Conservation (phyloP, 176 grass and related monocot species). For the Chloris gayana region DNA sequence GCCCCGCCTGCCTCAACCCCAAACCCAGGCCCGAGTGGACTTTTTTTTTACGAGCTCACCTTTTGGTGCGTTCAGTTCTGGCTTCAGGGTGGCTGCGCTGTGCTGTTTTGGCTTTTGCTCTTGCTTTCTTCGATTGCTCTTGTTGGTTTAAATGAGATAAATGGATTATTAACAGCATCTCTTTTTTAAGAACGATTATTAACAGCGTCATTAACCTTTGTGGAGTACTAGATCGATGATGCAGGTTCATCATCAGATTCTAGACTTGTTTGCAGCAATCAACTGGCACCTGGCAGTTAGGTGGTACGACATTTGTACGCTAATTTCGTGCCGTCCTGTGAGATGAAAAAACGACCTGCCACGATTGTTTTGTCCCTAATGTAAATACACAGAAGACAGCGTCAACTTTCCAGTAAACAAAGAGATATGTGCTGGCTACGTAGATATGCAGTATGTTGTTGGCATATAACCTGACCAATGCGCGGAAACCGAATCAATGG, state of each 20-base stretch:
- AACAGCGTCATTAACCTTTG: neutral
- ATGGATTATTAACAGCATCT: neutral
- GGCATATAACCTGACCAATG: neutral
- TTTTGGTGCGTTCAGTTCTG: constrained; percentile 4
- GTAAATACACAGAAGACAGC: neutral
- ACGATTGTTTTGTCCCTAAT: neutral
- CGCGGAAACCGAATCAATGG: neutral
- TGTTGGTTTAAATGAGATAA: neutral
- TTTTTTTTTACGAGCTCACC: neutral
- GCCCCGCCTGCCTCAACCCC: neutral
- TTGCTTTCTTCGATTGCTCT: neutral
- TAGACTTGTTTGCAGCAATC: neutral
- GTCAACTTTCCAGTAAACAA: neutral
- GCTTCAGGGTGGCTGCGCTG: neutral
- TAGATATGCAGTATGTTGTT: neutral
- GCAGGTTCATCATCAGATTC: neutral
- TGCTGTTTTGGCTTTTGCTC: constrained; percentile 15
- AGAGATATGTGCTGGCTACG: neutral
- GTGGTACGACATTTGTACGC: neutral
- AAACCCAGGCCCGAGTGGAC: neutral
- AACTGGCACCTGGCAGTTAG: too few relatives aligned
- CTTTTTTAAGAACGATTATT: too few relatives aligned
- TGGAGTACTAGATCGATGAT: neutral
- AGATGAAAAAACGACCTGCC: neutral
- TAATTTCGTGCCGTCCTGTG: neutral